Evolutionary conservation across 805 yeast genomes (phyloP).

Genomic region (Suhomyces emberorum): DNA sequence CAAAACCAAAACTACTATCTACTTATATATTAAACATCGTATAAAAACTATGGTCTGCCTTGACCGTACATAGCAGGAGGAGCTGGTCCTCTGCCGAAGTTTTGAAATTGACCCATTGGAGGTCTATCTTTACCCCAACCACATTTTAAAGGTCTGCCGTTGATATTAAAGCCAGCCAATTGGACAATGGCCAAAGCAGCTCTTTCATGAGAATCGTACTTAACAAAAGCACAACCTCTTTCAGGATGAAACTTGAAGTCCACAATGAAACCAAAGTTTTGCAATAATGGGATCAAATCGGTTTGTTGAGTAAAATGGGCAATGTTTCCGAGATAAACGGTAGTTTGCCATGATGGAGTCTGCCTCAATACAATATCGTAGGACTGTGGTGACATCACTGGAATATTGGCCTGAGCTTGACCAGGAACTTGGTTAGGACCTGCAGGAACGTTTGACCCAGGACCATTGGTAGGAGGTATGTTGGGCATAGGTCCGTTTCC

Average conservation of each 20-base stretch:
- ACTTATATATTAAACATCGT: constrained; percentile 1
- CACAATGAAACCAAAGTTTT: constrained; percentile 77
- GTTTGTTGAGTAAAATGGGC: constrained; percentile 72
- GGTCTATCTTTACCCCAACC: constrained; percentile 80
- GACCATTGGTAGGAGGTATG: constrained; percentile 7
- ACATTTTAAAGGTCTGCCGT: constrained; percentile 75
- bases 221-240: constrained; percentile 84
- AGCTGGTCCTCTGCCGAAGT: constrained; percentile 21
- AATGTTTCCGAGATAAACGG: constrained; percentile 83
- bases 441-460: neutral
- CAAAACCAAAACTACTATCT: too few relatives aligned
- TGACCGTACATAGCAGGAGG: constrained; percentile 29
- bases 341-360: constrained; percentile 79
- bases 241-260: constrained; percentile 80
- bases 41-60: constrained; percentile 13
- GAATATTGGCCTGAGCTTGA: constrained; percentile 14
- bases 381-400: constrained; percentile 49
- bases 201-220: constrained; percentile 80
- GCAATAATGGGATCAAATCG: constrained; percentile 70
- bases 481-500: constrained; percentile 1
- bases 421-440: constrained; percentile 2
- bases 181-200: constrained; percentile 88
- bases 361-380: constrained; percentile 73
- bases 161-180: constrained; percentile 63
- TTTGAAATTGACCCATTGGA: constrained; percentile 26